Evolutionary conservation across 805 yeast species (phyloP).

Genomic region (Wickerhamiella azyma): DNA sequence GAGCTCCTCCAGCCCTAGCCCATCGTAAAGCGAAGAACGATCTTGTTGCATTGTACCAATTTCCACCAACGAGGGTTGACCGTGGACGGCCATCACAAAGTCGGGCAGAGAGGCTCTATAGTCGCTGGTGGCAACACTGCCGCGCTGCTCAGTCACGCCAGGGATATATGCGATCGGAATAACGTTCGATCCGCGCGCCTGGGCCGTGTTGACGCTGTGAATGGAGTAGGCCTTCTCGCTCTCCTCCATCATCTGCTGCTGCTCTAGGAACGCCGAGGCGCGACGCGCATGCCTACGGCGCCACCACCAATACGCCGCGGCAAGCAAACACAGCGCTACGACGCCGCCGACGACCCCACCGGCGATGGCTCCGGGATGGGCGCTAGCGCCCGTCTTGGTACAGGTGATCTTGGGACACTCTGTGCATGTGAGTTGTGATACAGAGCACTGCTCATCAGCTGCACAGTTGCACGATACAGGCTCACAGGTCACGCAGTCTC

Average conservation of each 20-base stretch:
- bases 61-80: conserved; percentile 56
- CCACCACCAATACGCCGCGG: conserved; percentile 25
- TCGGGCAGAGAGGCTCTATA: conserved; percentile 33
- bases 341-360: conserved; percentile 64
- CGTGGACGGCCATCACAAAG: conserved; percentile 54
- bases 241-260: background rate
- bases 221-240: conserved; percentile 11
- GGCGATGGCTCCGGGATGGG: conserved; percentile 42
- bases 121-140: conserved; percentile 28
- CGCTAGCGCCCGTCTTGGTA: conserved; percentile 11
- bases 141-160: conserved; percentile 42
- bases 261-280: conserved; percentile 1
- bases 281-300: conserved; percentile 2
- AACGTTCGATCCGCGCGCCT: conserved; percentile 60
- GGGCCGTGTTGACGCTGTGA: conserved; percentile 20
- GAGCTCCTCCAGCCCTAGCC: conserved; percentile 3
- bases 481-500: conserved; percentile 25
- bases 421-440: conserved; percentile 43
- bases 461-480: conserved; percentile 31
- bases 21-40: conserved; percentile 1
- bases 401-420: conserved; percentile 46
- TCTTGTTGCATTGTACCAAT: conserved; percentile 20
- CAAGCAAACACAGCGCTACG: conserved; percentile 30
- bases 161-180: conserved; percentile 90
- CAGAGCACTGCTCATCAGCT: conserved; percentile 38